Evolutionary conservation across 1,284 basidiomycete genomes (phyloP), one percentile per base, ranked within the genome.

Genomic region (Afroboletus lepidellus): DNA sequence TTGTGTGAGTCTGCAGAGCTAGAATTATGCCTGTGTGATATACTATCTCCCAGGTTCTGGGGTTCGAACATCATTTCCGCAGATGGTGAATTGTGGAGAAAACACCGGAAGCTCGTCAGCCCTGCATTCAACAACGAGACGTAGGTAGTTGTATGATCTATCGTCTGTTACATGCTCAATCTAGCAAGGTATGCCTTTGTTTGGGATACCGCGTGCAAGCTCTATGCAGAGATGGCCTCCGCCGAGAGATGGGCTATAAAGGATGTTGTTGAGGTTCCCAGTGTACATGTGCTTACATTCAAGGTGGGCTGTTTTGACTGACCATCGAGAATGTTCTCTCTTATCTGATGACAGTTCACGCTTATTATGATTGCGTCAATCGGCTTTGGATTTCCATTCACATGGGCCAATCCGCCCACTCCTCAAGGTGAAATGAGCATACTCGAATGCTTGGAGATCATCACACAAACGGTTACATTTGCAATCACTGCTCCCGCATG

Each of bases 311-410:
- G 16, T 37, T n/a, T 38, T 32, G 7, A 15, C n/a, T 20, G 11
- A 24, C 20, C 15, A 21, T 15, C 8, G 21, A 23, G 24, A n/a
- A 32, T 27, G 27, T 41, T 8, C 8, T 24, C 7, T 18, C 15
- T 25, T 16, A 29, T 16, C n/a, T 41, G 15, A 18, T 21, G 13
- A 27, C 34, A 80, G 77, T 61, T 79, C 15, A 74, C 78, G 0
- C 66, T 83, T 11, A 65, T 79, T 27, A 69, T 81, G 20, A 74
- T 83, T 37, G 74, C 73, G 7, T 73, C 69, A 42, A 80, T 77
- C 53, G 78, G 77, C 2, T 81, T 81, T 46, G 80, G 80, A 7
- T 69, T 80, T 39, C 67, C 73, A 1, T 77, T 78, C 50, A 67
- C 66, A 32, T 83, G 81, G 80, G 44, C 51, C 15, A 59, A 61